Evolutionary conservation across 2,329 filamentous ascomycete species (phyloP).

Genomic region (Epichloe sibirici): DNA sequence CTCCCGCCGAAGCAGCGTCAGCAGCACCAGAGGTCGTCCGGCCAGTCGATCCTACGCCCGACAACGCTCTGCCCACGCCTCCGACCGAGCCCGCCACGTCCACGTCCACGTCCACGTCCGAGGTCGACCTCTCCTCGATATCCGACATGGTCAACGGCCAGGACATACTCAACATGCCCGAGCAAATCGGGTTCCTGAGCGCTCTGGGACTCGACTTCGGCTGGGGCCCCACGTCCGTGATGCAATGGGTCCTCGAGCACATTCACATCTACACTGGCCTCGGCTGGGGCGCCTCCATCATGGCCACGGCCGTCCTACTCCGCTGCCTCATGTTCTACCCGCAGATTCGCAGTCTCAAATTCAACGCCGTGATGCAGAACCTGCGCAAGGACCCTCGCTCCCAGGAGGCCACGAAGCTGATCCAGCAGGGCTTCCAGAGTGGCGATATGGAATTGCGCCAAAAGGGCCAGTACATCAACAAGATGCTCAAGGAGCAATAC

Average conservation of each 20-base stretch:
- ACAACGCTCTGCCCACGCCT: conserved; percentile 8
- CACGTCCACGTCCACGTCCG: conserved; percentile 15
- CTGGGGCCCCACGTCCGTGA: conserved; percentile 60
- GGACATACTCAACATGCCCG: conserved; percentile 49
- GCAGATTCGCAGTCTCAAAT: conserved; percentile 24
- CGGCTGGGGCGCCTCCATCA: conserved; percentile 74
- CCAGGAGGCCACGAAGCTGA: conserved; percentile 32
- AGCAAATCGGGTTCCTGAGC: conserved; percentile 72
- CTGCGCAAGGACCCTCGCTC: conserved; percentile 44
- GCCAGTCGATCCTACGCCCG: conserved; percentile 5
- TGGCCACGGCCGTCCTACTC: conserved; percentile 49
- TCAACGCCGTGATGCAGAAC: conserved; percentile 45
- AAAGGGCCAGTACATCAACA: conserved; percentile 21
- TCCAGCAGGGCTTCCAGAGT: conserved; percentile 29
- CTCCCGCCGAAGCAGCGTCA: conserved; percentile 8
- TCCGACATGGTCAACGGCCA: conserved; percentile 24
- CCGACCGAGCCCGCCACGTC: conserved; percentile 13
- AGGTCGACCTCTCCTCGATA: conserved; percentile 23
- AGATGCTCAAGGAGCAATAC: conserved; percentile 25
- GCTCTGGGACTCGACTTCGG: conserved; percentile 79
- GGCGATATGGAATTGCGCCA: conserved; percentile 33
- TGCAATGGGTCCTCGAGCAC: conserved; percentile 72
- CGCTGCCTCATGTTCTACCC: conserved; percentile 56
- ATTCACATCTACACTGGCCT: conserved; percentile 63
- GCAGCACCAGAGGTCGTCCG: conserved; percentile 8